Conservation (phyloP, 2,329 filamentous ascomycete species). For the Dothidotthia symphoricarpi region DNA sequence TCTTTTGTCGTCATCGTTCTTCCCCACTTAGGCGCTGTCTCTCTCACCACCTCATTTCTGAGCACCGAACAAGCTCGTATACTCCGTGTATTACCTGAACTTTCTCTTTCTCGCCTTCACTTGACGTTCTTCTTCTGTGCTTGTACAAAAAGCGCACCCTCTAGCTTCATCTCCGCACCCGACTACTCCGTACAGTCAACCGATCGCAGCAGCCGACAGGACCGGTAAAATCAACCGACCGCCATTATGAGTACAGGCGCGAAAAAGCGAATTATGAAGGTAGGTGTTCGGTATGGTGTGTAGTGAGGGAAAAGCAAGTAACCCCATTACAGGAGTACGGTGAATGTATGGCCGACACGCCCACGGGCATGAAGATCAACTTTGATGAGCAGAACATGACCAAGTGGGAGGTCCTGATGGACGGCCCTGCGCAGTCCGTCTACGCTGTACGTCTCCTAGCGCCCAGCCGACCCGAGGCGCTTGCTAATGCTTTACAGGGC, state of each 20-base stretch:
- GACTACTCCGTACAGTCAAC: too few relatives aligned
- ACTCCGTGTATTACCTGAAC: too few relatives aligned
- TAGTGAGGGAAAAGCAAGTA: conserved; percentile 3
- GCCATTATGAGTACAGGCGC: conserved; percentile 38
- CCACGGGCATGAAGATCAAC: conserved; percentile 42
- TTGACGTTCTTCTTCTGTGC: too few relatives aligned
- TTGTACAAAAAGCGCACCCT: too few relatives aligned
- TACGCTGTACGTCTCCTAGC: conserved; percentile 56
- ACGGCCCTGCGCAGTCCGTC: conserved; percentile 63
- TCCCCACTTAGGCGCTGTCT: too few relatives aligned
- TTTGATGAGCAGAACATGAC: conserved; percentile 64
- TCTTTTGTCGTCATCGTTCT: too few relatives aligned
- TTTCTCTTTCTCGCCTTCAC: too few relatives aligned
- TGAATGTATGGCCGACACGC: conserved; percentile 39
- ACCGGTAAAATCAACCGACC: conserved; percentile 3
- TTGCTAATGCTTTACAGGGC: conserved; percentile 47
- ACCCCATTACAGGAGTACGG: conserved; percentile 33
- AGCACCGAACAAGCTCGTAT: too few relatives aligned
- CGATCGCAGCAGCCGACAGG: too few relatives aligned
- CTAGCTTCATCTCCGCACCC: too few relatives aligned
- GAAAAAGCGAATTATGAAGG: conserved; percentile 51
- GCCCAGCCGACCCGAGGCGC: conserved; percentile 2
- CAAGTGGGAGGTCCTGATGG: conserved; percentile 66
- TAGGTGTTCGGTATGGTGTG: conserved; percentile 12
- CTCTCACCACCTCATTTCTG: too few relatives aligned